Base-by-base conservation (phyloP, 306 rosid species). In the Potentilla sterilis region DNA sequence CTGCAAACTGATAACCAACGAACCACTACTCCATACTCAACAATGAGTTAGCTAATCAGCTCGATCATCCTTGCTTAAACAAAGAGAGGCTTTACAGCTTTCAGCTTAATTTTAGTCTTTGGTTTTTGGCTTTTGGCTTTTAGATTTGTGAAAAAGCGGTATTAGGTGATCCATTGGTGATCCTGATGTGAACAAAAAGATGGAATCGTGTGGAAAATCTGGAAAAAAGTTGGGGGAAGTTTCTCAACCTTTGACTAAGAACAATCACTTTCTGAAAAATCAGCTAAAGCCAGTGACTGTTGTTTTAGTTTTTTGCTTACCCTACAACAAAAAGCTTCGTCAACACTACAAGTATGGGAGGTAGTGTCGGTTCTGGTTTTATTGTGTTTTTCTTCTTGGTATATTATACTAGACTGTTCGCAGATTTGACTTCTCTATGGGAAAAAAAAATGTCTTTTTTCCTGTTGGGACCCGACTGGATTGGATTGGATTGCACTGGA, bases 221-320 rank as follows among this genome's bases (percentile, higher is more conserved):
- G 76, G 11, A 40, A 51, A 58, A 72, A 57, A 47, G 73, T 59
- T 46, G 77, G 75, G 28, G 69, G 79, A 82, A 69, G 76, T 84
- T 64, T 49, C 43, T 54, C 81, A 76, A 75, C 75, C 79, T 88
- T 91, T 88, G 93, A 87, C 92, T 86, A 83, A 44, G 38, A 28
- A 41, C 49, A 83, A 74, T 67, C 58, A 78, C 83, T 75, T 81
- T 61, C 85, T 70, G 41, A 73, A 79, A 82, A 59, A 55, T 73
- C 67, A 5, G 48, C 24, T 35, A 5, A 16, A 19, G 28, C 18
- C 62, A 46, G 47, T 69, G 37, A 70, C 48, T 58, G 72, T 71
- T 77, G 69, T 40, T 32, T 16, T 46, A 12, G 13, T 34, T 65
- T 54, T 79, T 86, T 83, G 14, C 89, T 79, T 41, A 69, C 79